Evolutionary conservation across 2,329 filamentous ascomycete genomes (phyloP), one percentile per base, ranked within the genome.

Genomic region (Venturia nashicola): DNA sequence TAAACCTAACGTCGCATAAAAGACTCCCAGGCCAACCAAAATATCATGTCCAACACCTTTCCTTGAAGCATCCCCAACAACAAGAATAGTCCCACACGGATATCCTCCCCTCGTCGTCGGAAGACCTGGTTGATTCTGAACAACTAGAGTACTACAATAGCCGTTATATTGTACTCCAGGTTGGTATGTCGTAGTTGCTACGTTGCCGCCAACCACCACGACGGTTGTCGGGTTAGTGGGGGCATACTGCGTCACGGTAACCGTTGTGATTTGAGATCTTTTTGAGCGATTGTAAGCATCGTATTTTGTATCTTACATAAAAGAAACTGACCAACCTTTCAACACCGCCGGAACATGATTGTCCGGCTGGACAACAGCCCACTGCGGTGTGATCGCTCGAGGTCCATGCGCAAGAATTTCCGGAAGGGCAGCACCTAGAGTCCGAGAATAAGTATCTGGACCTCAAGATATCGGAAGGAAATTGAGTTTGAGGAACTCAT

Each of bases 311-410:
- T 40, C 11, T 6, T 60, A 18, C 16, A 32, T 11, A 27, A 43
- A 12, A 27, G 27, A 34, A 27, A 34, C 14, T 18, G 20, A 43
- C 42, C 2, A 7, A 60, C 59, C 39, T 40, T 23, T 72, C 72
- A 16, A 75, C 70, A 20, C 60, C 64, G 16, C 74, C 74, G 42
- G 68, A 69, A 63, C 74, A 76, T 12, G 67, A 66, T 63, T 68
- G 71, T 32, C 73, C 73, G 27, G 67, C 66, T 20, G 74, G 74
- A 67, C 74, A 76, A 67, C 74, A 76, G 36, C 73, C 74, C 55
- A 75, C 71, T 16, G 75, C 61, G 42, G 73, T 73, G 40, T 70
- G 70, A 18, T 72, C 70, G 51, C 71, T 71, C 27, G 68, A 64
- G 14, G 71, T 70, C 6, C 68, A 65, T 48, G 71, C 72, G 66